Evolutionary conservation across 495 filamentous ascomycete genomes (phyloP).

Genomic region (Penicillium crystallinum): DNA sequence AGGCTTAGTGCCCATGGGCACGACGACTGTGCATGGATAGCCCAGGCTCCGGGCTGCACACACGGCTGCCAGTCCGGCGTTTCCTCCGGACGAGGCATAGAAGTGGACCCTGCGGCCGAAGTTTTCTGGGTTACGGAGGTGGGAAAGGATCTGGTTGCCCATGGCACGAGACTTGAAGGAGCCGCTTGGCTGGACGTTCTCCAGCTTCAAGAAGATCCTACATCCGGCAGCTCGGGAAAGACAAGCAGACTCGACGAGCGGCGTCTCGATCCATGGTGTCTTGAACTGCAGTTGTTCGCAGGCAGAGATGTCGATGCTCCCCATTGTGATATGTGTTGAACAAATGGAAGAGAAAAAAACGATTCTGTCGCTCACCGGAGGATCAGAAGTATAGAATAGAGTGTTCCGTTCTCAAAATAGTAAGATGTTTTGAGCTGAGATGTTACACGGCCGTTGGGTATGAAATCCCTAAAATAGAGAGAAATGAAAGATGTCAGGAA

Average conservation of each 20-base stretch:
- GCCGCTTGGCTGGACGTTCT: conserved; percentile 86
- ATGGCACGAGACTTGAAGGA: conserved; percentile 94
- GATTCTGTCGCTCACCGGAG: neutral
- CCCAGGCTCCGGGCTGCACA: conserved; percentile 65
- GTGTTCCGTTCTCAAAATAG: conserved; percentile 13
- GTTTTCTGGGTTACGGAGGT: conserved; percentile 43
- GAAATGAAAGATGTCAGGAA: neutral
- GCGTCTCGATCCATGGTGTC: conserved; percentile 67
- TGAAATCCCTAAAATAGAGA: conserved; percentile 9
- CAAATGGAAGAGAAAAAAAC: conserved; percentile 3
- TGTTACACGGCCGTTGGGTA: conserved; percentile 10
- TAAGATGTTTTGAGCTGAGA: conserved; percentile 6
- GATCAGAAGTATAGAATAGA: conserved; percentile 9
- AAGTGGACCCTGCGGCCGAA: conserved; percentile 56
- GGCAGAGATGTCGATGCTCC: conserved; percentile 29
- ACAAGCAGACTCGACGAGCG: conserved; percentile 60
- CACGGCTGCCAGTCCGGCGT: conserved; percentile 87
- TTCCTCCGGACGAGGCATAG: conserved; percentile 84
- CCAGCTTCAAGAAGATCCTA: conserved; percentile 85
- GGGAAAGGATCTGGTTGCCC: conserved; percentile 67
- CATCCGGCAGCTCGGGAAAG: conserved; percentile 71
- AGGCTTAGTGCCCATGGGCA: conserved; percentile 61
- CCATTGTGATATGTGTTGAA: conserved; percentile 23
- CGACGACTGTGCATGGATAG: conserved; percentile 75
- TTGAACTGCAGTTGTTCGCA: conserved; percentile 33